Conservation (phyloP, 176 grass and related monocot genomes). For the Rhynchospora tenuis region DNA sequence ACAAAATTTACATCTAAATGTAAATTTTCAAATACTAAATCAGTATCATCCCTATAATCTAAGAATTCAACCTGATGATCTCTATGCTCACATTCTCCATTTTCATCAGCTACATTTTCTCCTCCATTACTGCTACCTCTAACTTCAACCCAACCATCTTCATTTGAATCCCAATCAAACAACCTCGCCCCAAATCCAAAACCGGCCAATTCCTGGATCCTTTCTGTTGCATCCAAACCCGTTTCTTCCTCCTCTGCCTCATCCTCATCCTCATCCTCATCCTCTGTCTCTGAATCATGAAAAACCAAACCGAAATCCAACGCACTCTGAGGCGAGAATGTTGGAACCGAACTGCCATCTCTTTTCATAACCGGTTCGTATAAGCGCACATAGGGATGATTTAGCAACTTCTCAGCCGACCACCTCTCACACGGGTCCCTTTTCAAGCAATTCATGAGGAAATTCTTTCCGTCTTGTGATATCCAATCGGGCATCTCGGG, state of each 20-base stretch:
- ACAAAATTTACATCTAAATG: background rate
- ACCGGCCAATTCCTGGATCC: slow-evolving; percentile 7
- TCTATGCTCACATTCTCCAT: slow-evolving; percentile 4
- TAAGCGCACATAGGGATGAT: slow-evolving; percentile 17
- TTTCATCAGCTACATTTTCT: background rate
- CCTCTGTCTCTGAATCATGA: slow-evolving; percentile 45
- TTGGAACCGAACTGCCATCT: background rate
- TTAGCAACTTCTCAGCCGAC: slow-evolving; percentile 23
- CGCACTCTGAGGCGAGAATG: slow-evolving; percentile 41
- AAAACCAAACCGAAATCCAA: slow-evolving; percentile 28
- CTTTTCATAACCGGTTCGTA: background rate
- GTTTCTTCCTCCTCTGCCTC: slow-evolving; percentile 29
- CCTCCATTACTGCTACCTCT: background rate
- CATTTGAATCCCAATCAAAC: background rate
- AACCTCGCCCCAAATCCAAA: background rate
- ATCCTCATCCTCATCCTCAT: slow-evolving; percentile 45
- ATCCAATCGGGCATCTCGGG: slow-evolving; percentile 30
- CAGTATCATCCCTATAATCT: background rate
- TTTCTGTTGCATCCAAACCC: background rate
- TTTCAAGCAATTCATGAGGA: slow-evolving; percentile 27
- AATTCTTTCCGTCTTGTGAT: slow-evolving; percentile 32
- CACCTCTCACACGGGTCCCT: slow-evolving; percentile 29
- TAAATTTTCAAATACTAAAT: background rate
- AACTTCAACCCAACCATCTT: slow-evolving; percentile 10
- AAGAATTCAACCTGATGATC: slow-evolving; percentile 9